Conservation (phyloP, 2,329 filamentous ascomycete species). For the Fusarium coicis region DNA sequence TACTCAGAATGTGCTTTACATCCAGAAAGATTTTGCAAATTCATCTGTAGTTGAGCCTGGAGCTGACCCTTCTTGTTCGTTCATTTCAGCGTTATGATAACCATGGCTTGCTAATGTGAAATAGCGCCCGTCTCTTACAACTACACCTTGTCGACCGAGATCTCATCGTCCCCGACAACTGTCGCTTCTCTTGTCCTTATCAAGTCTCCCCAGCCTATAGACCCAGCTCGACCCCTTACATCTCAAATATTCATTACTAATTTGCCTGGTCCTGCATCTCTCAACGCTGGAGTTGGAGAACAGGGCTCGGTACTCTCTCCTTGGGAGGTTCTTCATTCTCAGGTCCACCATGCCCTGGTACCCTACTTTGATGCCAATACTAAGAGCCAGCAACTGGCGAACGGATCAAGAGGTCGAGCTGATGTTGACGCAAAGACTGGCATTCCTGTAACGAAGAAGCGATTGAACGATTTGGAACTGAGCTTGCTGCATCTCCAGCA, state of each 20-base stretch:
- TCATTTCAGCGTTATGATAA: background rate
- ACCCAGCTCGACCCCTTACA: slow-evolving; percentile 82
- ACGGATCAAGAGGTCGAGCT: slow-evolving; percentile 75
- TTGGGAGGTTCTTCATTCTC: slow-evolving; percentile 91
- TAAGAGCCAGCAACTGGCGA: slow-evolving; percentile 77
- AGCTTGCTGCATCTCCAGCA: slow-evolving; percentile 93
- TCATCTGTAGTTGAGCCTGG: slow-evolving; percentile 64
- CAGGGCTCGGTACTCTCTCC: slow-evolving; percentile 81
- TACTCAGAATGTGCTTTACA: slow-evolving; percentile 86
- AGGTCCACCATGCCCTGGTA: slow-evolving; percentile 89
- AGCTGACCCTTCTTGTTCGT: slow-evolving; percentile 57
- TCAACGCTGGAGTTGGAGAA: slow-evolving; percentile 73
- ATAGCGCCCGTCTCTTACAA: slow-evolving; percentile 67
- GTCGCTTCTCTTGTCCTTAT: slow-evolving; percentile 87
- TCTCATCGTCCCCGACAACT: slow-evolving; percentile 82
- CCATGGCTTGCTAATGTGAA: slow-evolving; percentile 17
- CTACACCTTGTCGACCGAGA: slow-evolving; percentile 84
- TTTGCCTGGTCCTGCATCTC: slow-evolving; percentile 81
- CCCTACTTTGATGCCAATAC: slow-evolving; percentile 98
- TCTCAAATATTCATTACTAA: slow-evolving; percentile 94
- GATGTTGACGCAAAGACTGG: slow-evolving; percentile 94
- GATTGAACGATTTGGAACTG: slow-evolving; percentile 92
- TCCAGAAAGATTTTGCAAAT: slow-evolving; percentile 81
- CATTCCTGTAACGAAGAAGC: slow-evolving; percentile 97
- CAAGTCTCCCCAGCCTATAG: slow-evolving; percentile 89